Evolutionary conservation across 192 early-diverging fungal genomes (phyloP).

Genomic region (Entomortierella lignicola): DNA sequence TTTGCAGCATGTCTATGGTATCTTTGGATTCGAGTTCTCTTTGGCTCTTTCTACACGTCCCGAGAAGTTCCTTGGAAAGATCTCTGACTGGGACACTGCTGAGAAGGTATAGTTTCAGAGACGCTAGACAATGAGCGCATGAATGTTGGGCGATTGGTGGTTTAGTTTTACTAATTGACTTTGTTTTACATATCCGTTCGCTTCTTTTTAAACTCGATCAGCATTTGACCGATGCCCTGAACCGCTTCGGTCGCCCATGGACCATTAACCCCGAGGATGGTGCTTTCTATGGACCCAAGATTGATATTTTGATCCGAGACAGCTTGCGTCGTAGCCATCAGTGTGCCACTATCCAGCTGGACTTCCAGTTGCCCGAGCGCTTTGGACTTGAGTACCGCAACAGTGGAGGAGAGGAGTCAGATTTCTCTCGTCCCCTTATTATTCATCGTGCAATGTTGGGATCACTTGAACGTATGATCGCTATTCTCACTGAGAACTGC

Average conservation of each 20-base stretch:
- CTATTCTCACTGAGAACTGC: slow-evolving; percentile 95
- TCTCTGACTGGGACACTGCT: slow-evolving; percentile 92
- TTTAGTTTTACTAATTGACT: not conserved
- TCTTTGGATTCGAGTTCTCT: slow-evolving; percentile 95
- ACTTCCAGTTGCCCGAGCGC: slow-evolving; percentile 97
- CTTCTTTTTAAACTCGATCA: slow-evolving; percentile 5
- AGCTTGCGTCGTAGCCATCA: slow-evolving; percentile 92
- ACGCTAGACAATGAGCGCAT: not conserved
- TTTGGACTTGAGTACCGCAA: slow-evolving; percentile 94
- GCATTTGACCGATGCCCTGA: slow-evolving; percentile 79
- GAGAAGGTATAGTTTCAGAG: slow-evolving; percentile 67
- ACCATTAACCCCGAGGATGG: slow-evolving; percentile 94
- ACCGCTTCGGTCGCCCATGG: slow-evolving; percentile 86
- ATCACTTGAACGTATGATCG: slow-evolving; percentile 95
- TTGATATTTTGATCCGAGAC: slow-evolving; percentile 96
- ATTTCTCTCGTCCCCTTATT: slow-evolving; percentile 87
- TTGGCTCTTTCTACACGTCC: slow-evolving; percentile 96
- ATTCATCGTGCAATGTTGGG: slow-evolving; percentile 99
- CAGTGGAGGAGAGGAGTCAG: slow-evolving; percentile 64
- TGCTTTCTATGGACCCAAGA: slow-evolving; percentile 99
- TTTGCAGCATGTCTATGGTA: slow-evolving; percentile 87
- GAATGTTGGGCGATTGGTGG: not conserved
- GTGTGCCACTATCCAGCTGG: slow-evolving; percentile 98
- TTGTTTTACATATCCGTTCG: not conserved
- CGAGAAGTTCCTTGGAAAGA: slow-evolving; percentile 93